Conservation (phyloP, 73 alveolate genomes). For the Symbiodinium pilosum region DNA sequence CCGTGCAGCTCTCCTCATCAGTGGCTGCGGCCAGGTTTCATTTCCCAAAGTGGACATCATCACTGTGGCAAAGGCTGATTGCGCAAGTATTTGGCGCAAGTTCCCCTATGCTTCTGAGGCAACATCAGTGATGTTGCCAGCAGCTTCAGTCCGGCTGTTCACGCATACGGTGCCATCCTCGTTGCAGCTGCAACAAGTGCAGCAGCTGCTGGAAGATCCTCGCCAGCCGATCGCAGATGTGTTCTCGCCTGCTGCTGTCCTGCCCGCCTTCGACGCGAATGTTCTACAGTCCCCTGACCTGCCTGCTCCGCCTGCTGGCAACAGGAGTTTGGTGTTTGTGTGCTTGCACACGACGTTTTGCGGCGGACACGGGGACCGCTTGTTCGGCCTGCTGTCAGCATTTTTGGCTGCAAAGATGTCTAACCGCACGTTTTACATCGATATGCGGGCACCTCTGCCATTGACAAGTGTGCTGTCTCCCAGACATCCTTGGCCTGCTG, state of each 20-base stretch:
- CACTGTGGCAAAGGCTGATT: constrained; percentile 42
- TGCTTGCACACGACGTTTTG: constrained; percentile 47
- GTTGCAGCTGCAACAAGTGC: neutral
- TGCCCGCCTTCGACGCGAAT: neutral
- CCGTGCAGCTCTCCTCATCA: constrained; percentile 16
- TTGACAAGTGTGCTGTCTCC: constrained; percentile 52
- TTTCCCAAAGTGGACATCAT: constrained; percentile 47
- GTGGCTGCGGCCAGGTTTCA: constrained; percentile 33
- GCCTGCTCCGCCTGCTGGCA: neutral
- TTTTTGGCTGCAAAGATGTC: constrained; percentile 62
- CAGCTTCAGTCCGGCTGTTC: constrained; percentile 18
- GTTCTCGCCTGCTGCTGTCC: neutral
- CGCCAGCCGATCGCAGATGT: neutral
- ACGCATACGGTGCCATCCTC: neutral
- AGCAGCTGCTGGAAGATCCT: neutral
- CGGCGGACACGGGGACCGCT: constrained; percentile 88
- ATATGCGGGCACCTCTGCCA: constrained; percentile 76
- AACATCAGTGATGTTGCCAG: constrained; percentile 48
- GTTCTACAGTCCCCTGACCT: neutral
- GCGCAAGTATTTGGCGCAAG: constrained; percentile 46
- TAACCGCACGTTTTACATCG: constrained; percentile 19
- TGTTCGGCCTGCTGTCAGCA: constrained; percentile 77
- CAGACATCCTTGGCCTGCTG: constrained; percentile 53
- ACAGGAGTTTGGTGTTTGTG: neutral
- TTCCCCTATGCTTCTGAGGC: constrained; percentile 40